phyloP scores from a whole-genome alignment of 495 filamentous ascomycete species.

The Trichoderma virens region DNA sequence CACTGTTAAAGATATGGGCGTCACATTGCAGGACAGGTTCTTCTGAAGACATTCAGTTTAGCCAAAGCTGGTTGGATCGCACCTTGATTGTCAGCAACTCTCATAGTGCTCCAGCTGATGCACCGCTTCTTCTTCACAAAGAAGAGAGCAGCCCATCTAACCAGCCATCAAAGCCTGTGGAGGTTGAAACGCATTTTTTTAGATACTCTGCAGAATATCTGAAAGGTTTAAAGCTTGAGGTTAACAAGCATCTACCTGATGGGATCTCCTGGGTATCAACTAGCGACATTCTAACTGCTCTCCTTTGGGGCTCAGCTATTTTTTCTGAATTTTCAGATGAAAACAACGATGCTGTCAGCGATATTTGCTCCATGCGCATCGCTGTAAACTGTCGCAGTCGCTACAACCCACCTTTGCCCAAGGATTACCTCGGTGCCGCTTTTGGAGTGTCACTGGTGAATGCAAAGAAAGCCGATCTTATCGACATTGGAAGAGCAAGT shows the following conservation, averaged over 20 bases:
- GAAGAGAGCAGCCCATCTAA: background rate
- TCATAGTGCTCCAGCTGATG: background rate
- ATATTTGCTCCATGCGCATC: conserved; percentile 18
- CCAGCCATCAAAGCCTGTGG: background rate
- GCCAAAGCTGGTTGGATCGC: conserved; percentile 18
- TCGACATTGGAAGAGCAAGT: conserved; percentile 1
- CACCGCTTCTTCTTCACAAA: background rate
- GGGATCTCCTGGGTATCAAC: conserved; percentile 20
- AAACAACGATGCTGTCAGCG: background rate
- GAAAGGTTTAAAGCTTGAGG: conserved; percentile 15
- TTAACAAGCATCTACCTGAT: conserved; percentile 15
- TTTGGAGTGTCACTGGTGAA: conserved; percentile 22
- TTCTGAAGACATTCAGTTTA: conserved; percentile 14
- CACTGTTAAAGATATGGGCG: conserved; percentile 24
- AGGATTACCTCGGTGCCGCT: conserved; percentile 21
- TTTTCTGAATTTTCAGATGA: conserved; percentile 10
- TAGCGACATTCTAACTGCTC: conserved; percentile 19
- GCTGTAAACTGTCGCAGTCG: conserved; percentile 23
- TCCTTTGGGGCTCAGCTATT: conserved; percentile 21
- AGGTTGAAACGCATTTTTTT: conserved; percentile 14
- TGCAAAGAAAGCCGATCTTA: conserved; percentile 11
- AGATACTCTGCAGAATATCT: conserved; percentile 17
- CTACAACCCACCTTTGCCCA: conserved; percentile 15
- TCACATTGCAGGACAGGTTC: conserved; percentile 18
- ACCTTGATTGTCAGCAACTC: background rate